These are phyloP conservation scores for Fusarium floridanum DNA, from an alignment of 2,329 filamentous ascomycete genomes.

Conservation along the genomic window DNA sequence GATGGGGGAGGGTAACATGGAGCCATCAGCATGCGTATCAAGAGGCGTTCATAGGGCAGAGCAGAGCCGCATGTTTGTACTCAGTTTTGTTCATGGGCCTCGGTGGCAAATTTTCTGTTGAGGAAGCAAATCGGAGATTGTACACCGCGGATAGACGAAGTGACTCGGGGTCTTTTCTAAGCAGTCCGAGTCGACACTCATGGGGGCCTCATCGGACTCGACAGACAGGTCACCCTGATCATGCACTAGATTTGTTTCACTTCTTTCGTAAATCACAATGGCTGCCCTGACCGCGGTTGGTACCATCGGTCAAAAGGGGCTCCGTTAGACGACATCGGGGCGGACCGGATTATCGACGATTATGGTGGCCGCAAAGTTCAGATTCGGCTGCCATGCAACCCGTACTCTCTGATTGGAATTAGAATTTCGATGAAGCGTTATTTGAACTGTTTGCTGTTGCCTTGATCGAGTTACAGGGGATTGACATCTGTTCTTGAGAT, in stretches of 20 bases:
- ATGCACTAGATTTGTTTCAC: not conserved
- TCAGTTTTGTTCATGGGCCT: no score
- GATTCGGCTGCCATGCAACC: not conserved
- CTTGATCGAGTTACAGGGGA: not conserved
- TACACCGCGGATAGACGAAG: not conserved
- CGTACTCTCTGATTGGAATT: not conserved
- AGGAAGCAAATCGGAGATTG: not conserved
- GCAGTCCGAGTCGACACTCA: not conserved
- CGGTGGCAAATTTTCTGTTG: not conserved
- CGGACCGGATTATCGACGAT: not conserved
- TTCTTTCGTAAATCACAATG: not conserved
- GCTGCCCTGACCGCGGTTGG: not conserved
- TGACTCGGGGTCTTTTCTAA: not conserved
- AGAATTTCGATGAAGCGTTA: not conserved
- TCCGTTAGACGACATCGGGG: not conserved
- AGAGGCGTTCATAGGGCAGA: not conserved
- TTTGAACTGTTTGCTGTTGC: not conserved
- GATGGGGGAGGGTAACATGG: not conserved
- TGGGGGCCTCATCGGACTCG: not conserved
- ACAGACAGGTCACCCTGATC: not conserved
- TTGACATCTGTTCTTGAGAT: not conserved
- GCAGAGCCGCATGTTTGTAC: slow-evolving; percentile 1
- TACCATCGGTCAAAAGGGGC: not conserved
- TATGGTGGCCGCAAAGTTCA: no score
- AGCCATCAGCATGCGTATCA: not conserved